Base-by-base conservation (phyloP, 2,329 filamentous ascomycete species). In the Madurella fahalii region DNA sequence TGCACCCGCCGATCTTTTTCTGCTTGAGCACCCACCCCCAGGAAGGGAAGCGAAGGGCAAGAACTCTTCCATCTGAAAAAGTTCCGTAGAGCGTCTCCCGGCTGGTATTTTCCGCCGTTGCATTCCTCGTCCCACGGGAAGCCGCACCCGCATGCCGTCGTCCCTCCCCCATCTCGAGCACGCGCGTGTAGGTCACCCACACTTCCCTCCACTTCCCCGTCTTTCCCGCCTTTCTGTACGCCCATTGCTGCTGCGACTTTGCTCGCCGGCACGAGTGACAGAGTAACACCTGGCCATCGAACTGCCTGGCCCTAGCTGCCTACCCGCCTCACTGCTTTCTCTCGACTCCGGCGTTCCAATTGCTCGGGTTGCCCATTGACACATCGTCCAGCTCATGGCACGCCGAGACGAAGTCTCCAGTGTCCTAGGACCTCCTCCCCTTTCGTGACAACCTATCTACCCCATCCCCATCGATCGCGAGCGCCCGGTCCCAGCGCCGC, bases 401-500 rank as follows among this genome's bases (percentile, higher is more conserved):
- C 56, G 58, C 55, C 58, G 56, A 48, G 49, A 57, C 58, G 58
- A 54, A 55, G 42, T 58, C 56, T 43, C 53, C 50, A 58, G 59
- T 60, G 61, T 64, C 61, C 52, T 62, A 58, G 58, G 61, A 58
- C 61, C 58, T 53, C 61, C 57, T 53, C 56, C 57, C 47, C 44
- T 58, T 57, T 62, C 51, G 58, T 61, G 54, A 64, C 60, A 57
- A 48, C 34, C 34, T 37, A 37, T 37, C 34, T 50, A 43, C 50
- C 45, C 40, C 51, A 46, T 58, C 50, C 45, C 40, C 51, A 46
- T 58, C 47, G 44, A 45, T 25, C 47, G 53, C 58, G 47, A 53
- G 52, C 50, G 25, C 34, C 52, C 45, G 45, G 49, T 48, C 47
- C 41, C 41, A 50, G 54, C 47, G 43, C 47, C 54, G 53, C 49